Base-by-base conservation (phyloP, 305 asterid species). In the Lippia alba region DNA sequence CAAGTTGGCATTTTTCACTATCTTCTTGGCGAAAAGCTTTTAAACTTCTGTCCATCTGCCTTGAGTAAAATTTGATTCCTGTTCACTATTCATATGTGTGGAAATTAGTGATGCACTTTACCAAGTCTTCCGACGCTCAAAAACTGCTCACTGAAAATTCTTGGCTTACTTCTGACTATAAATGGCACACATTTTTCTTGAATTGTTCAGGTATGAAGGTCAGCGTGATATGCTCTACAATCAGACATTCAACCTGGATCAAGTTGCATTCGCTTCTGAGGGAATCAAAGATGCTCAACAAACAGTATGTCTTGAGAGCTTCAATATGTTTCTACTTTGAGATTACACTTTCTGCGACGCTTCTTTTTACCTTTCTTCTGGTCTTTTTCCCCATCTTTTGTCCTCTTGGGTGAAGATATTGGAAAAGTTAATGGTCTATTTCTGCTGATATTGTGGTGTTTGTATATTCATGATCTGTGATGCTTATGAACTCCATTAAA, bases 231-330 rank as follows among this genome's bases (percentile, higher is more conserved):
- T 93, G 98, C 89, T 93, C 14, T 93, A 83, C 76, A 91, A 91
- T 74, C 97, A 90, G 87, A 90, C 98, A 11, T 93, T 86, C 83
- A 93, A 89, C 86, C 86, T 93, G 30, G 98, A 93, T 80, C 97
- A 93, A 87, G 96, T 93, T 71, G 81, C 96, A 71, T 93, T 90
- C 86, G 98, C 98, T 78, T 68, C 97, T 59, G 98, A 93, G 78
- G 98, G 98, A 72, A 87, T 90, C 51, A 93, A 93, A 87, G 98
- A 93, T 86, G 96, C 97, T 33, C 98, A 93, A 77, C 92, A 94
- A 83, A 94, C 99, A 72, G 99, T 94, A 90, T 81, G 97, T 82
- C 61, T 66, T 32, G 50, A 36, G 76, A 66, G 40, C 54, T 74
- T 68, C 19, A 33, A 46, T 69, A 30, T 78, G 73, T 53, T 75